phyloP scores from a whole-genome alignment of 192 early-diverging fungal genomes.

The Fimicolochytrium jonesii region DNA sequence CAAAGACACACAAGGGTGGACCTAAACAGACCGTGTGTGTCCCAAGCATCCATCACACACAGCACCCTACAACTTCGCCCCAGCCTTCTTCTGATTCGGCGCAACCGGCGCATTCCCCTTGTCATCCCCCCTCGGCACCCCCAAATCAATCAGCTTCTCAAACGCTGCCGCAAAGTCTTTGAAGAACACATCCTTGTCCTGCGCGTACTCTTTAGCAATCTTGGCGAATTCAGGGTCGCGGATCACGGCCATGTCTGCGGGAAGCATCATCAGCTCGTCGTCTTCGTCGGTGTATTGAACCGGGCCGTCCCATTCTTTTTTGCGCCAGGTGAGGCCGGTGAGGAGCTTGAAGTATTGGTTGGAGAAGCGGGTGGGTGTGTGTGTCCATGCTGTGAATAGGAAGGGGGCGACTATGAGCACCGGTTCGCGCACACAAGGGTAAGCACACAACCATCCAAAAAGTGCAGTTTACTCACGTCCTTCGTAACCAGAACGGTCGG shows the following conservation, averaged over 20 bases:
- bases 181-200: conserved; percentile 64
- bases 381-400: conserved; percentile 65
- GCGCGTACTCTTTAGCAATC: conserved; percentile 61
- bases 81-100: not conserved
- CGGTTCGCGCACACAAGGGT: too few relatives aligned
- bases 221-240: conserved; percentile 53
- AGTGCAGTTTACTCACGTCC: conserved; percentile 36
- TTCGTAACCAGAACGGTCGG: conserved; percentile 56
- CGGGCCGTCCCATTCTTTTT: conserved; percentile 77
- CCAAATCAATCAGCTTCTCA: conserved; percentile 83
- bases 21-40: too few relatives aligned
- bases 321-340: conserved; percentile 26
- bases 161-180: conserved; percentile 85
- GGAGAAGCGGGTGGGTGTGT: conserved; percentile 80
- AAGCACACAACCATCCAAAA: too few relatives aligned
- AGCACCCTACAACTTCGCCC: too few relatives aligned
- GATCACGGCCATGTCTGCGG: conserved; percentile 64
- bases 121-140: conserved; percentile 45
- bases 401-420: not conserved
- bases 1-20: too few relatives aligned
- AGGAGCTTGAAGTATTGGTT: conserved; percentile 82
- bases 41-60: too few relatives aligned
- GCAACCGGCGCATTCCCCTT: conserved; percentile 13
- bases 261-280: conserved; percentile 65
- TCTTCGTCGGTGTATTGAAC: conserved; percentile 78